Evolutionary conservation across 2,329 filamentous ascomycete genomes (phyloP), one percentile per base, ranked within the genome.

Genomic region (Helminthosporium solani): DNA sequence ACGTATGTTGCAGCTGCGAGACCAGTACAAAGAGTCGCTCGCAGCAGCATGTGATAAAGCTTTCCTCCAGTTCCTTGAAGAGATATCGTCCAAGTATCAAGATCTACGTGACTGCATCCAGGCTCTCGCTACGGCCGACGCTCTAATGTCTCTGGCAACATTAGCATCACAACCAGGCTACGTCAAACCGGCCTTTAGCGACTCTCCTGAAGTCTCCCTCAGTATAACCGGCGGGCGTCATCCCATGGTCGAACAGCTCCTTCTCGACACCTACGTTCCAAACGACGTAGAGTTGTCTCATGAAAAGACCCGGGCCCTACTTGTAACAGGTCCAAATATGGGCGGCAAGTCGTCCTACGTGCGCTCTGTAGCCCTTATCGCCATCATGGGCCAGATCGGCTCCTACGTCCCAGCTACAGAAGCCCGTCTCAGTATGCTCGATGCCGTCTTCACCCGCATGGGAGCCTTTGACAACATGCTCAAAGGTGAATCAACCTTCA

Each of bases 331-430:
- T 0, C 94, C 94, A 23, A 99, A 99, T 74, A 99, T 99, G 94
- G 94, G 94, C 61, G 94, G 94, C 46, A 99, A 99, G 67, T 96
- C 90, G n/a, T 94, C 87, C 47, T 99, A 96, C 69, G 92, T 99
- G 18, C 89, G 94, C 42, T 88, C 91, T 56, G 84, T 95, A 35
- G 92, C 94, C 8, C 82, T 99, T 6, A 90, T 97, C 52, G 82
- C 87, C 38, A 91, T 99, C 61, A 91, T 99, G 75, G 90, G 90
- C 7, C 94, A 99, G 66, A 87, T 96, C 53, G 94, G 94, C 40
- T 95, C 88, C 30, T 99, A 91, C 69, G 90, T 99, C 1, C 94
- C 94, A 2, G 92, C 92, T 18, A 77, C 80, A 21, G 78, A 82
- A 2, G 83, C 92, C 20, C 73, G 76, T 2, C 79, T 97, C 0